These are phyloP conservation scores for Salix dunnii DNA, from an alignment of 345 rosid species.

Conservation along the genomic window DNA sequence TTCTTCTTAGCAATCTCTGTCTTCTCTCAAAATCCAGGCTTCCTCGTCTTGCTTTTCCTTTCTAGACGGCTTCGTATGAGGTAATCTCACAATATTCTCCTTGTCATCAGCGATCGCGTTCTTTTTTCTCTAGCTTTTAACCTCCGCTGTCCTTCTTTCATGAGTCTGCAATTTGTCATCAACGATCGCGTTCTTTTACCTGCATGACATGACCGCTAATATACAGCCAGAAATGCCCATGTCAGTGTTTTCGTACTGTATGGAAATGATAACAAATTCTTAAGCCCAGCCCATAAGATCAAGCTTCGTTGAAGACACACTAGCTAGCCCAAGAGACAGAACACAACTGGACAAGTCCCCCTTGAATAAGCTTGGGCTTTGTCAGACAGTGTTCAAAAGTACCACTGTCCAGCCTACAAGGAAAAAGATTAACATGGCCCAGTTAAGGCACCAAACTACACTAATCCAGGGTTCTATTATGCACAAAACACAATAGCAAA, in stretches of 20 bases:
- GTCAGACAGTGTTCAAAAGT: too few species aligned
- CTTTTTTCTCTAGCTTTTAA: constrained; percentile 7
- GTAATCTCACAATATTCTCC: constrained; percentile 9
- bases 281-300: not conserved
- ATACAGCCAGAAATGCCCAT: not conserved
- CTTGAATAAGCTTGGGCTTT: too few species aligned
- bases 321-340: too few species aligned
- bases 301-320: too few species aligned
- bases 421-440: too few species aligned
- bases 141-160: constrained; percentile 18
- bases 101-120: constrained; percentile 23
- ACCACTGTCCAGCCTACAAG: too few species aligned
- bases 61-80: constrained; percentile 23
- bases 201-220: not conserved
- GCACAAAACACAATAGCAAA: too few species aligned
- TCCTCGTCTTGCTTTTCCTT: not conserved
- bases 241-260: not conserved
- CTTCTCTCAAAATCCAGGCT: constrained; percentile 22
- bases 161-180: too few species aligned
- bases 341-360: too few species aligned
- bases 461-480: too few species aligned
- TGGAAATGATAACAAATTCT: not conserved
- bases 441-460: too few species aligned
- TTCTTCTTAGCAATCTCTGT: constrained; percentile 27
- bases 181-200: too few species aligned